Evolutionary conservation across 2,329 filamentous ascomycete species (phyloP), one percentile per base, ranked within the genome.

Genomic region (Blastomyces gilchristii): DNA sequence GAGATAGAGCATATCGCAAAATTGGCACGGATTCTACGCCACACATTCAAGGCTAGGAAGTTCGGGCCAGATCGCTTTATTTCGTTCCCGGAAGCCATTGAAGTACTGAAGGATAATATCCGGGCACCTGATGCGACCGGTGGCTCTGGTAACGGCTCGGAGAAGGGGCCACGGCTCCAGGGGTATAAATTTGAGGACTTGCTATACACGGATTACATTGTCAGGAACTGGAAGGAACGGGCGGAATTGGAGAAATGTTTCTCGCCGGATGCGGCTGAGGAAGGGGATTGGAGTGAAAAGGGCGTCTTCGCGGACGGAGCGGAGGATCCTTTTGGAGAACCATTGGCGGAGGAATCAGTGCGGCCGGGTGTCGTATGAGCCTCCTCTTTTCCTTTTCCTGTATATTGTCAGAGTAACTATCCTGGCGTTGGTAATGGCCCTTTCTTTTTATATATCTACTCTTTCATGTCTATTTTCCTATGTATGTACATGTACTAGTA

Each of bases 141-240:
- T 22, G n/a, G 2, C 12, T 18, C 34, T 16, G 34, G 37, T n/a
- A 57, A 25, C 37, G 18, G 18, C 54, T n/a, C n/a, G 52, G 31
- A 54, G 31, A 54, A 54, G 31, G 54, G 18, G 1, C 54, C 54
- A 25, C n/a, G 28, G 12, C 54, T 57, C 11, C 28, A 39, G n/a
- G 54, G 54, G 3, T 3, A 57, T 25, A 57, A 41, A 57, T 57
- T 25, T 22, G 54, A 57, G 37, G 57, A 59, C 47, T 47, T 59
- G 8, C 57, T n/a, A 16, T 31, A 22, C 39, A 50, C 69, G 11
- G 54, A 64, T 39, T 58, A 64, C 3, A 59, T 68, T 50, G 61
- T 69, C 22, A 25, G 39, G 39, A 60, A 31, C 1, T 70, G 69
- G 53, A 68, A 70, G 31, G 69, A 70, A 60, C 64, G 69, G 58